Conservation (phyloP, 441 rosid genomes). For the Euphorbia corollata region DNA sequence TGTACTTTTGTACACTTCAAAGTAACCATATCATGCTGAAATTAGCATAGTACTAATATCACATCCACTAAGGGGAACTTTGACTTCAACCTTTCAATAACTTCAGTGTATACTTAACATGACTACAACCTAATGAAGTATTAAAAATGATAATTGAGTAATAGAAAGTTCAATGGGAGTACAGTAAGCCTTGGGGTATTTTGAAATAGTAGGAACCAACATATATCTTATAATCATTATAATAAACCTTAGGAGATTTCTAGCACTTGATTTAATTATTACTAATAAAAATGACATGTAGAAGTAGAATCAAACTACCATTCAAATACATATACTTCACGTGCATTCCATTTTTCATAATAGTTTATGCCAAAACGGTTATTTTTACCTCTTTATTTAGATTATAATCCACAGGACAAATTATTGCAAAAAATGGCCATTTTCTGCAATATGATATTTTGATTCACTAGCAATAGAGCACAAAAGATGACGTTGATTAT, state of each 20-base stretch:
- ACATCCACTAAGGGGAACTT: not conserved
- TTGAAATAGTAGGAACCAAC: not conserved
- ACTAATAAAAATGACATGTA: not conserved
- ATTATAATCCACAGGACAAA: not conserved
- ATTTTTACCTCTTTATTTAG: too few species aligned
- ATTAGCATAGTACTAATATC: not conserved
- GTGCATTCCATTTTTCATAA: too few species aligned
- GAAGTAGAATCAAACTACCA: too few species aligned
- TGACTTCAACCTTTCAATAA: not conserved
- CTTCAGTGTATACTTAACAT: not conserved
- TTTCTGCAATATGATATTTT: not conserved
- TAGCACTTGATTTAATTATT: not conserved
- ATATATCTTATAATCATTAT: not conserved
- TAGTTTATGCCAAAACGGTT: too few species aligned
- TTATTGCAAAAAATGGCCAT: not conserved
- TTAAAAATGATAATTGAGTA: not conserved
- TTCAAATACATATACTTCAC: too few species aligned
- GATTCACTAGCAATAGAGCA: not conserved
- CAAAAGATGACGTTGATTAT: not conserved
- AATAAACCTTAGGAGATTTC: not conserved
- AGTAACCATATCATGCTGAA: not conserved
- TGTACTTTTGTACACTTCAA: not conserved
- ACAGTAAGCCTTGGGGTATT: not conserved
- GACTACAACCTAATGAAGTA: not conserved
- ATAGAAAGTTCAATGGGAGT: not conserved